phyloP scores from a whole-genome alignment of 2,329 filamentous ascomycete species.

The Alternaria solani region DNA sequence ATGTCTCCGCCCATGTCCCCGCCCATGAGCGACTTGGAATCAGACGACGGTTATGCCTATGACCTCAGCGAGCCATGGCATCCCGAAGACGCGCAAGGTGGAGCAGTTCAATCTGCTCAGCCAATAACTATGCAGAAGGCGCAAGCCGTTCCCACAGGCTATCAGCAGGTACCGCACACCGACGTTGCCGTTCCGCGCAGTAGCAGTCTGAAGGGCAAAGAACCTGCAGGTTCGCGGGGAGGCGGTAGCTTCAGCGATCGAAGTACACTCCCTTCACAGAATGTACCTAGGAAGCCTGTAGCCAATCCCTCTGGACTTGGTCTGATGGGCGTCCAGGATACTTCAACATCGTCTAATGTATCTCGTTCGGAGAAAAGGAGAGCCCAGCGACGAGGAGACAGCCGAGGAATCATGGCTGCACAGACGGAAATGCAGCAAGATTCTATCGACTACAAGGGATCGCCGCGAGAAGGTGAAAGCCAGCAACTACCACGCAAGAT shows the following conservation, averaged over 20 bases:
- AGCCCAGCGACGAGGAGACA: constrained; percentile 38
- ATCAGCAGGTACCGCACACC: constrained; percentile 25
- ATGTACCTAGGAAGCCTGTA: constrained; percentile 35
- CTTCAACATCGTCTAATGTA: constrained; percentile 36
- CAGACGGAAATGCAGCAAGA: constrained; percentile 52
- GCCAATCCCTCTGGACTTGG: constrained; percentile 41
- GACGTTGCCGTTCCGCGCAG: constrained; percentile 31
- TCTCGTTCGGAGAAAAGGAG: constrained; percentile 47
- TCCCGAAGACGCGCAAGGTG: constrained; percentile 32
- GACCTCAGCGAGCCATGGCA: constrained; percentile 50
- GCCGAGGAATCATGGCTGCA: constrained; percentile 45
- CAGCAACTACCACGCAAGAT: constrained; percentile 36
- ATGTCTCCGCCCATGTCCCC: constrained; percentile 24
- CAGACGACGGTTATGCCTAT: constrained; percentile 37
- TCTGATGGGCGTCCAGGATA: constrained; percentile 41
- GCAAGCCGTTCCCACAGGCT: constrained; percentile 19
- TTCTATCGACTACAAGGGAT: constrained; percentile 47
- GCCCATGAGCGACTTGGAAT: constrained; percentile 37
- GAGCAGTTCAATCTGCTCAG: constrained; percentile 28
- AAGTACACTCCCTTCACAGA: constrained; percentile 27
- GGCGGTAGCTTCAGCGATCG: constrained; percentile 45
- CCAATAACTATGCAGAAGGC: constrained; percentile 34
- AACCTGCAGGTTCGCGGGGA: constrained; percentile 38
- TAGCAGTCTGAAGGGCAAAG: constrained; percentile 43
- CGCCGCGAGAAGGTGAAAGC: constrained; percentile 43